These are phyloP conservation scores for Verticillium isaacii DNA, from an alignment of 2,329 filamentous ascomycete species.

Conservation along the genomic window DNA sequence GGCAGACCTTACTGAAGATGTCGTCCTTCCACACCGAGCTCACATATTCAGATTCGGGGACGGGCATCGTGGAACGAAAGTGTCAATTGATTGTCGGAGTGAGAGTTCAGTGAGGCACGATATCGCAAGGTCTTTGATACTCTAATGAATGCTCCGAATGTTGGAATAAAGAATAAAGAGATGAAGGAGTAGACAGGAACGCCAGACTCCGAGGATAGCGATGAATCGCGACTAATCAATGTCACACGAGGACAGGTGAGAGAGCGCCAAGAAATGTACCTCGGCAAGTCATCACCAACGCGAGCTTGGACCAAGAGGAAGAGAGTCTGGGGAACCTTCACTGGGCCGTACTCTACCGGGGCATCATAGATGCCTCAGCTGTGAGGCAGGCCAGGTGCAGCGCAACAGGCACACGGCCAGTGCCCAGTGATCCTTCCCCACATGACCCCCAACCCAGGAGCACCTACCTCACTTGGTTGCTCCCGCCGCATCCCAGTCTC, in stretches of 20 bases:
- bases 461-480: neutral
- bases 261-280: neutral
- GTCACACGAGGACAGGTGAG: neutral
- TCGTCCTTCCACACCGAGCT: conserved; percentile 83
- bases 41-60: conserved; percentile 70
- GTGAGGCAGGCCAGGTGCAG: neutral
- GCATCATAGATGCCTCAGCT: neutral
- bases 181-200: neutral
- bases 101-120: neutral
- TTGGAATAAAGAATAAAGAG: neutral
- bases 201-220: neutral
- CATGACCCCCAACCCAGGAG: neutral
- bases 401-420: neutral
- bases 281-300: neutral
- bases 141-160: neutral
- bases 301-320: neutral
- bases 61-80: conserved; percentile 49
- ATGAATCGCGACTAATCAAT: neutral
- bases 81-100: neutral
- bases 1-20: conserved; percentile 64
- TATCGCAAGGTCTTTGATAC: neutral
- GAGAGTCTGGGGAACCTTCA: neutral
- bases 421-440: neutral
- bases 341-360: neutral
- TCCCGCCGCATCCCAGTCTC: neutral